Evolutionary conservation across 805 yeast species (phyloP).

Genomic region (Yamadazyma nakazawae): DNA sequence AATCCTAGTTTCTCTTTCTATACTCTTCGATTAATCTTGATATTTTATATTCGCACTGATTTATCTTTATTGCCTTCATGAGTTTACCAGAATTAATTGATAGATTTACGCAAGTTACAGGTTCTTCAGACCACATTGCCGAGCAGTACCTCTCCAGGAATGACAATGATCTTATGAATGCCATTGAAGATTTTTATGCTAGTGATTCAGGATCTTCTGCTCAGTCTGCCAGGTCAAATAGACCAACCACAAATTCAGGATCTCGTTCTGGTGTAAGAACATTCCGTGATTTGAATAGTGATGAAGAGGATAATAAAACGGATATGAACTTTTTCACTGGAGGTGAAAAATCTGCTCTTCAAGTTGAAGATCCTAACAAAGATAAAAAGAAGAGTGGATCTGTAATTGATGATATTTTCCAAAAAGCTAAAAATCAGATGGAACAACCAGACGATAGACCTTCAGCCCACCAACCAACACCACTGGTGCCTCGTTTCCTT

Average conservation of each 20-base stretch:
- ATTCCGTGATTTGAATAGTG: slow-evolving; percentile 38
- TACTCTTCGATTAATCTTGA: too few species aligned
- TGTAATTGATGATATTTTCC: slow-evolving; percentile 65
- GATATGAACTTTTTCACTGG: slow-evolving; percentile 58
- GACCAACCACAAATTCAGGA: neutral
- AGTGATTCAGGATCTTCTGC: slow-evolving; percentile 12
- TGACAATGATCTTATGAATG: slow-evolving; percentile 33
- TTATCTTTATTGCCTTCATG: neutral
- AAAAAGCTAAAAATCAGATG: slow-evolving; percentile 52
- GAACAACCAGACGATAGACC: slow-evolving; percentile 35
- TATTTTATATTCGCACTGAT: neutral
- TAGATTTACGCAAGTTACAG: slow-evolving; percentile 36
- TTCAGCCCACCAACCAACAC: slow-evolving; percentile 25
- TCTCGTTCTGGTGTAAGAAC: slow-evolving; percentile 24
- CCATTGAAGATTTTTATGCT: slow-evolving; percentile 42
- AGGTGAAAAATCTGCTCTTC: slow-evolving; percentile 73
- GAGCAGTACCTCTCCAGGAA: slow-evolving; percentile 39
- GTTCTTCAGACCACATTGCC: slow-evolving; percentile 32
- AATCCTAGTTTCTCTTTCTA: too few species aligned
- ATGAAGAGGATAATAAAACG: slow-evolving; percentile 54
- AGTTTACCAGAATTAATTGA: slow-evolving; percentile 20
- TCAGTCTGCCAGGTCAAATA: slow-evolving; percentile 3
- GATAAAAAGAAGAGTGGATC: slow-evolving; percentile 34
- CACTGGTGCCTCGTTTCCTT: slow-evolving; percentile 29
- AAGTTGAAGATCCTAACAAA: slow-evolving; percentile 70